These are phyloP conservation scores for Microsporum audouinii DNA, from an alignment of 2,329 filamentous ascomycete genomes.

Conservation along the genomic window DNA sequence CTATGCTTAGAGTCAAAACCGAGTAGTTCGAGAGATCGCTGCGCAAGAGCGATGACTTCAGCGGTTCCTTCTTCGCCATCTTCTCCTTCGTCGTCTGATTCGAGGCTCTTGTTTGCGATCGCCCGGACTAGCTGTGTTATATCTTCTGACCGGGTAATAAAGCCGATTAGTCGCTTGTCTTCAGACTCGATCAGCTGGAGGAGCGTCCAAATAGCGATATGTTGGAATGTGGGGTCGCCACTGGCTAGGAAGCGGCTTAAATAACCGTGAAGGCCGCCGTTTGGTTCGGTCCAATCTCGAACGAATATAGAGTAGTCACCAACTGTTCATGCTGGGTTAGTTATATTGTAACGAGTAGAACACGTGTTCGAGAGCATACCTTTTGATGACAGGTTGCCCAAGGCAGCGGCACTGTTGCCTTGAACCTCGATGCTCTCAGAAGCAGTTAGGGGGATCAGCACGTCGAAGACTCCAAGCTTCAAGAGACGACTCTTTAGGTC, in stretches of 20 bases:
- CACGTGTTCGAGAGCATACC: conserved; percentile 44
- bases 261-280: conserved; percentile 92
- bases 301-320: conserved; percentile 96
- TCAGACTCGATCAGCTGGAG: conserved; percentile 92
- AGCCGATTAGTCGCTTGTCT: conserved; percentile 74
- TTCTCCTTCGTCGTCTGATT: conserved; percentile 75
- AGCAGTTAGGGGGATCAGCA: conserved; percentile 87
- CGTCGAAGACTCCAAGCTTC: conserved; percentile 87
- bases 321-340: conserved; percentile 43
- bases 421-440: conserved; percentile 96
- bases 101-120: conserved; percentile 80
- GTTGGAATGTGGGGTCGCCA: conserved; percentile 93
- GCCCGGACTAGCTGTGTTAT: conserved; percentile 84
- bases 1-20: conserved; percentile 2
- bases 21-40: conserved; percentile 76
- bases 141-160: conserved; percentile 81
- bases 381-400: conserved; percentile 95
- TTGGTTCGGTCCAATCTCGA: conserved; percentile 82
- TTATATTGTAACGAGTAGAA: too few relatives aligned
- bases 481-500: conserved; percentile 87
- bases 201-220: conserved; percentile 97
- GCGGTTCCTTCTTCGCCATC: conserved; percentile 86
- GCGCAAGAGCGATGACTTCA: conserved; percentile 82
- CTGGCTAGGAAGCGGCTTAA: conserved; percentile 84
- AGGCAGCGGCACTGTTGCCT: conserved; percentile 89